Conservation (phyloP, 176 grass and related monocot genomes). For the Juncus inflexus region DNA sequence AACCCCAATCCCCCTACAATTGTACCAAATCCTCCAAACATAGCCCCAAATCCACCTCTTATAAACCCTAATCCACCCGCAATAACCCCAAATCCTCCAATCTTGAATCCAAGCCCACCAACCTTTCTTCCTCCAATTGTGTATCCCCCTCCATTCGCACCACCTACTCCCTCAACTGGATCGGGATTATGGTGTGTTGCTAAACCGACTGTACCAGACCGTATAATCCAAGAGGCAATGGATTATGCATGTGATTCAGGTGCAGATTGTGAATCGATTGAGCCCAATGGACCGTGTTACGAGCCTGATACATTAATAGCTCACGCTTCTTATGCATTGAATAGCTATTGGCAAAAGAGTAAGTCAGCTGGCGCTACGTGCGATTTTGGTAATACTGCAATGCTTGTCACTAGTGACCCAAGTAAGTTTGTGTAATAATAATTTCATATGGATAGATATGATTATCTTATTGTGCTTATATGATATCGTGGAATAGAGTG, state of each 20-base stretch:
- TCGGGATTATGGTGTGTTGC: conserved; percentile 59
- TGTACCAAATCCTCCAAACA: conserved; percentile 13
- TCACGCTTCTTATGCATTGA: conserved; percentile 89
- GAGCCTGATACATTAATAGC: conserved; percentile 57
- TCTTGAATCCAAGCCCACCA: conserved; percentile 32
- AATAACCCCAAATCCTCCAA: conserved; percentile 32
- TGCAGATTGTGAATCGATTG: conserved; percentile 66
- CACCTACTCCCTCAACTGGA: conserved; percentile 17
- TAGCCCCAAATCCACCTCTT: conserved; percentile 25
- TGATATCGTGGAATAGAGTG: not conserved
- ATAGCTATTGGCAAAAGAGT: conserved; percentile 77
- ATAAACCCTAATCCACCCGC: conserved; percentile 3
- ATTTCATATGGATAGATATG: not conserved
- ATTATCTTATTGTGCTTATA: not conserved
- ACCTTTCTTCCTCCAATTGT: conserved; percentile 64
- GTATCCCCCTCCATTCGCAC: conserved; percentile 41
- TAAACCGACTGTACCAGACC: conserved; percentile 67
- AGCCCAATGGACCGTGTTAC: conserved; percentile 47
- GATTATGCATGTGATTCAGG: conserved; percentile 75
- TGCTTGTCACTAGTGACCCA: conserved; percentile 85
- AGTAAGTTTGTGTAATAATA: conserved; percentile 39
- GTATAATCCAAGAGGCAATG: conserved; percentile 79
- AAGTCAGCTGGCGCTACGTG: conserved; percentile 79
- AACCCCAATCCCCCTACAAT: conserved; percentile 24
- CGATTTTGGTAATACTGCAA: conserved; percentile 80